Percentiles rank a stretch among this genome's conserved stretches.
Evolutionary conservation across 495 filamentous ascomycete genomes (phyloP).

Genomic region (Aspergillus funiculosus): DNA sequence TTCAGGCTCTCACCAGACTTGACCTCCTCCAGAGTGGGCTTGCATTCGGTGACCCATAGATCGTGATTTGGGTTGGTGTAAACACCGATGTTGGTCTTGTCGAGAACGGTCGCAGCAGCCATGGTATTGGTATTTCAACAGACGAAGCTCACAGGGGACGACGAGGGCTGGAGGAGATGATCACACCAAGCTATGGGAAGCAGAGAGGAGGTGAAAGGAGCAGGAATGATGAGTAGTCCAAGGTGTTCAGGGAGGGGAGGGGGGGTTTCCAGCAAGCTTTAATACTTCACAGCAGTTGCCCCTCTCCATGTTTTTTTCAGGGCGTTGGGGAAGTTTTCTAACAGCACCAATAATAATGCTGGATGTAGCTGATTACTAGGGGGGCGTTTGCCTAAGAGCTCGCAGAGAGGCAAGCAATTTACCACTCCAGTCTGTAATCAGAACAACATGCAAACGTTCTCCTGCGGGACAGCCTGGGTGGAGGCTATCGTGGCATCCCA

Average conservation of each 20-base stretch:
- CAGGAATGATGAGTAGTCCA: constrained; percentile 5
- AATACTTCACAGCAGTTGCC: constrained; percentile 17
- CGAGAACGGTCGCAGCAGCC: constrained; percentile 35
- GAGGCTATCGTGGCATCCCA: constrained; percentile 5
- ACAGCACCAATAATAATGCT: neutral
- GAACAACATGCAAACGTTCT: too few species aligned
- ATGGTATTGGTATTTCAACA: constrained; percentile 17
- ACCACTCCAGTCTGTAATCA: too few species aligned
- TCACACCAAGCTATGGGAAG: neutral
- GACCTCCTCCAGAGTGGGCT: constrained; percentile 69
- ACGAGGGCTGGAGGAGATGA: neutral
- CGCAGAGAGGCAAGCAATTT: constrained; percentile 8
- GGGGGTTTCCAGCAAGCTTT: constrained; percentile 17
- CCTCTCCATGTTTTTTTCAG: constrained; percentile 18
- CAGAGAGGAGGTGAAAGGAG: constrained; percentile 10
- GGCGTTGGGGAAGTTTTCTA: constrained; percentile 3
- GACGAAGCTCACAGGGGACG: neutral
- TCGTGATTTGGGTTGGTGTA: constrained; percentile 91
- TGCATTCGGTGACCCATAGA: constrained; percentile 77
- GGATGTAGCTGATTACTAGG: neutral
- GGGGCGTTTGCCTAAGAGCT: too few species aligned
- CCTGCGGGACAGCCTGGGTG: constrained; percentile 10
- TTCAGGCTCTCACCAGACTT: constrained; percentile 63
- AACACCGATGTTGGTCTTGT: constrained; percentile 86
- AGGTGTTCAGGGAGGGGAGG: constrained; percentile 6